These are phyloP conservation scores for Esteya vermicola DNA, from an alignment of 2,329 filamentous ascomycete species.

Conservation along the genomic window DNA sequence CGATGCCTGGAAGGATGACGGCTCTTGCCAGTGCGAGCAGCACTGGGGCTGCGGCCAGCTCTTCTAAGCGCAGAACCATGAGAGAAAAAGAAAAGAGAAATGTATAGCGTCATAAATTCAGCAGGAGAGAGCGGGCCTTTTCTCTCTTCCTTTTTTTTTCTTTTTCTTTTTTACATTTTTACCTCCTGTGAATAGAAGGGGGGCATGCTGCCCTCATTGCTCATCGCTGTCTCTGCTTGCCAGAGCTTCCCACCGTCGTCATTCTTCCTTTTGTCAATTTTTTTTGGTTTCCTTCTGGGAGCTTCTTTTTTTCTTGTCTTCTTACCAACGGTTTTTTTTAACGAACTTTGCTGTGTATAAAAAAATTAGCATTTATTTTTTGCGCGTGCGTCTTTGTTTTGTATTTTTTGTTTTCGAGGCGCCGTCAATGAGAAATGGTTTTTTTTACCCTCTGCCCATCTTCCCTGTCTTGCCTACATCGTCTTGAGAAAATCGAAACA, in stretches of 20 bases:
- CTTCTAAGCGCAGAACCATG: slow-evolving; percentile 19
- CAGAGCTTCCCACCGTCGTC: too few relatives aligned
- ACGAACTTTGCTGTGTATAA: too few relatives aligned
- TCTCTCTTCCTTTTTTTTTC: neutral
- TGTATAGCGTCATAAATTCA: too few relatives aligned
- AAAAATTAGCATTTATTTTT: neutral
- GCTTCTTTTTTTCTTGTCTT: too few relatives aligned
- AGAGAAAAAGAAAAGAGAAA: too few relatives aligned
- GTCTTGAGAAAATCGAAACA: too few relatives aligned
- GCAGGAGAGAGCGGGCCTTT: too few relatives aligned
- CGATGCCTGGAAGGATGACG: slow-evolving; percentile 68
- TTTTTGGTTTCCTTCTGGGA: neutral
- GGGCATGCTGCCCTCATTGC: too few relatives aligned
- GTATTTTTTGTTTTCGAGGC: too few relatives aligned
- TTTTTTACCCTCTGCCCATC: neutral
- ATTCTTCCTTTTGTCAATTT: neutral
- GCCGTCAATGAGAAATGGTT: neutral
- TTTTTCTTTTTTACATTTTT: neutral
- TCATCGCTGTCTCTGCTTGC: neutral
- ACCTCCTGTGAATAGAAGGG: neutral
- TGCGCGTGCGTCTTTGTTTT: neutral
- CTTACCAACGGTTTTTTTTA: too few relatives aligned
- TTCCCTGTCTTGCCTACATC: too few relatives aligned
- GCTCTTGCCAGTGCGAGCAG: slow-evolving; percentile 60
- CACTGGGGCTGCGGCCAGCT: slow-evolving; percentile 55